phyloP scores from a whole-genome alignment of 305 asterid species.

The Stenogyne calaminthoides region DNA sequence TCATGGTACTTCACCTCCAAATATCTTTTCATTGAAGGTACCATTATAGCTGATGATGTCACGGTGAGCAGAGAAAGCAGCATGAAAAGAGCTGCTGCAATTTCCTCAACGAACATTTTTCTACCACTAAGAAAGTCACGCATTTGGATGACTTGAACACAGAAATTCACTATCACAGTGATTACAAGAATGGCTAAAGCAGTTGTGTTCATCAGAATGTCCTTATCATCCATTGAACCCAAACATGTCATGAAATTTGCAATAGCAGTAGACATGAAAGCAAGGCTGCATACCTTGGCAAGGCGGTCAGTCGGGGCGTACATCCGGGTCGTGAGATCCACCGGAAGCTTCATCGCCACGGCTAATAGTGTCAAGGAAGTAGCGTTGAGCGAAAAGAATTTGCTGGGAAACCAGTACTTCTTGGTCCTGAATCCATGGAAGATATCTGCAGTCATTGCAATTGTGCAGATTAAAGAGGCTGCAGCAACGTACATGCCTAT shows the following conservation, averaged over 20 bases:
- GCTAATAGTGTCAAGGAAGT: conserved; percentile 40
- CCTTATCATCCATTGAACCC: conserved; percentile 36
- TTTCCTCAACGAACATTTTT: conserved; percentile 20
- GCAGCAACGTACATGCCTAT: conserved; percentile 48
- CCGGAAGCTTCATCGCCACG: conserved; percentile 47
- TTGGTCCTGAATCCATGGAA: conserved; percentile 33
- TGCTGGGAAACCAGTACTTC: conserved; percentile 47
- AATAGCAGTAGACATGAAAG: conserved; percentile 35
- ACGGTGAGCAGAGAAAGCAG: conserved; percentile 29
- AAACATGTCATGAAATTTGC: conserved; percentile 33
- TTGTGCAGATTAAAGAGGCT: conserved; percentile 44
- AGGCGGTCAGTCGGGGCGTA: conserved; percentile 24
- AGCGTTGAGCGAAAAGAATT: conserved; percentile 48
- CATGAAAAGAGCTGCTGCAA: conserved; percentile 24
- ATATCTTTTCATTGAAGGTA: conserved; percentile 32
- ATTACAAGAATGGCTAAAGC: conserved; percentile 36
- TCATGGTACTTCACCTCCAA: conserved; percentile 35
- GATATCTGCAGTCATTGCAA: conserved; percentile 43
- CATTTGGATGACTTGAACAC: conserved; percentile 30
- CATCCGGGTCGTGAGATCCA: conserved; percentile 33
- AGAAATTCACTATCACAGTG: conserved; percentile 28
- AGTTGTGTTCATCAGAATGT: conserved; percentile 20
- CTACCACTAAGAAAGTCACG: background rate
- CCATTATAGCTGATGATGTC: conserved; percentile 32
- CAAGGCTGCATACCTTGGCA: conserved; percentile 32